A percentile compares a stretch with the other conserved stretches of the same genome.
These are phyloP conservation scores for Acanthamoeba castellanii DNA, from an alignment of 208 protist species.

Conservation along the genomic window DNA sequence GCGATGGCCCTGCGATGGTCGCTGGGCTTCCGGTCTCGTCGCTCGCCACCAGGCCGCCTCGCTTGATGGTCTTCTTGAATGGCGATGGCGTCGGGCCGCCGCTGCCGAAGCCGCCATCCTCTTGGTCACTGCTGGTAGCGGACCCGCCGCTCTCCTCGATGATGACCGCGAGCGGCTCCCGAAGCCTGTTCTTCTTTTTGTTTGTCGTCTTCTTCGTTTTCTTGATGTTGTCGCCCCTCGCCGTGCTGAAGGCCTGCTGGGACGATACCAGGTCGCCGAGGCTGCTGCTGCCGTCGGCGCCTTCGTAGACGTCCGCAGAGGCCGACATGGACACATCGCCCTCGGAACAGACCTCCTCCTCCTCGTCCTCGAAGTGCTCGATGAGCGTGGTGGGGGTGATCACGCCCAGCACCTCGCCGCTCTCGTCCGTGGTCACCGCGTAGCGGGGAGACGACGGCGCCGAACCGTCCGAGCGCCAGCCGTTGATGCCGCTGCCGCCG, in stretches of 20 bases:
- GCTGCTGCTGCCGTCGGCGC: background rate
- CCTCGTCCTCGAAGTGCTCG: background rate
- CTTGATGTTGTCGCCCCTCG: no score
- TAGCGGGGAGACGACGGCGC: background rate
- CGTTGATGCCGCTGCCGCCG: background rate
- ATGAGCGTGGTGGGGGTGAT: background rate
- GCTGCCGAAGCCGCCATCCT: background rate
- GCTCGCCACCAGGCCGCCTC: background rate
- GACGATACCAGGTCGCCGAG: no score
- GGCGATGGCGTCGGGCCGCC: background rate
- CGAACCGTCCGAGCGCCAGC: background rate
- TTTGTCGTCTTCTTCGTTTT: background rate
- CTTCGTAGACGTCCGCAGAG: background rate
- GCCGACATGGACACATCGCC: background rate
- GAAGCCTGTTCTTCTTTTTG: background rate
- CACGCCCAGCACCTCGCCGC: background rate
- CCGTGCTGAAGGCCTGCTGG: no score
- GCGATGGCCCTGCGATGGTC: background rate
- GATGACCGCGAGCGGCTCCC: background rate
- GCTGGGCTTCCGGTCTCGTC: background rate
- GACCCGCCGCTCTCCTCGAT: background rate
- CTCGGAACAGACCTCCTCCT: conserved; percentile 18
- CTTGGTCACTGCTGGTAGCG: background rate
- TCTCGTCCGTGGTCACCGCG: background rate
- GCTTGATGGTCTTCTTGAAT: conserved; percentile 43